Evolutionary conservation across 2,329 filamentous ascomycete species (phyloP), one percentile per base, ranked within the genome.

Genomic region (Pyricularia sp.): DNA sequence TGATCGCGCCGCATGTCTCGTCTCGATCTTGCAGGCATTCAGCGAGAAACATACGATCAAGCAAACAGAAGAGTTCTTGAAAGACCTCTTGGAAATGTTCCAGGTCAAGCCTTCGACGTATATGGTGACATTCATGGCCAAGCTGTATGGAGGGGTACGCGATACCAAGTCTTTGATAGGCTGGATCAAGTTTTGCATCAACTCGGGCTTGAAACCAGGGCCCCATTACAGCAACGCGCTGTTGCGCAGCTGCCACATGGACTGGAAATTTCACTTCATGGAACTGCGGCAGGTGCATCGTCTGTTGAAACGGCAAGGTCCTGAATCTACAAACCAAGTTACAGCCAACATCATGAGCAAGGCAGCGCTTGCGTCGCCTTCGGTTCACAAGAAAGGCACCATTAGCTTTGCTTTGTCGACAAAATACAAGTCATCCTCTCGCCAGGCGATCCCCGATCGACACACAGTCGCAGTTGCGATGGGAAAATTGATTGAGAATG

Each of bases 11-110:
- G 69, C 66, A 12, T 75, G 75, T 4, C 81, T 83, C 68, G 74
- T 78, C 12, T 74, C 76, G 11, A 72, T 83, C 25, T 73, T 81
- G 30, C 78, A 82, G 69, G 70, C 77, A n/a, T 82, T 78, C 71
- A 73, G 75, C 17, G 72, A 76, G n/a, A 73, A 69, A 10, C 81
- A 83, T 70, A 77, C 78, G 3, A 77, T 77, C 55, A 72, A 73
- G 23, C 80, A 83, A 70, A 78, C 78, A 5, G 79, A 80, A 70
- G 75, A 75, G 5, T 82, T 83, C 58, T 70, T 82, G 50, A 97
- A 76, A 66, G 71, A 70, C n/a, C 83, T 78, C 67, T 73, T 77
- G 4, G 72, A 74, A 17, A 74, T 78, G 23, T 72, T 82, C 61
- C 73, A 74, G 28, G 73, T 83, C 9, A 75, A 75, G 4, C 70